Evolutionary conservation across 148 eudicot species (phyloP), one percentile per base, ranked within the genome.

Genomic region (Vaccinium corymbosum): DNA sequence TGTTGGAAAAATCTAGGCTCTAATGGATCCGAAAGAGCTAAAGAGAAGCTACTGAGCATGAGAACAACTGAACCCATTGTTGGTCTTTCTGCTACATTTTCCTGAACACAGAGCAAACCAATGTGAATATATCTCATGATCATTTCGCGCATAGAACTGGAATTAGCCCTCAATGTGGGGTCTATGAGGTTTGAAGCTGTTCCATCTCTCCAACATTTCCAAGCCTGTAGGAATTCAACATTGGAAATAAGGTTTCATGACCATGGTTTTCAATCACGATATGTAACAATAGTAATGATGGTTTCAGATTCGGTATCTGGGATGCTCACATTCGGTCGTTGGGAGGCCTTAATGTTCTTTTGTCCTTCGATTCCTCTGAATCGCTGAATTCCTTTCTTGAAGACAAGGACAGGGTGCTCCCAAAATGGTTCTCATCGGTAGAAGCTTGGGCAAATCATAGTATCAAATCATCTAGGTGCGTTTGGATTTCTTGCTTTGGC

Each of bases 161-260:
- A 81, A 42, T 80, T 71, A 17, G 46, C 52, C 19, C 51, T 79
- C 50, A 89, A 25, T 70, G 32, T 32, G 49, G 75, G 62, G 79
- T 91, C 91, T 29, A 91, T 70, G 16, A 87, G 42, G 20, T 88
- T 76, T 51, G 46, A 66, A 12, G 50, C 48, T 32, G 5, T 78
- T 48, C 53, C 85, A 55, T 84, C 84, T 4, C n/a, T 85, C 90
- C 89, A 89, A 35, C 84, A 20, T 73, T 88, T 80, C 91, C 90
- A 89, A 5, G 90, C 90, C 93, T 91, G 78, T 48, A 29, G 10
- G 25, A 73, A 32, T 46, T 12, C 32, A 15, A 15, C 59, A 55
- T 0, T 16, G 59, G 59, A 55, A 55, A 55, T 14, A 55, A 55
- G 59, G 19, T 55, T 55, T 55, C 59, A 55, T 53, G 27, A 27